Evolutionary conservation across 768 basidiomycete genomes (phyloP), one percentile per base, ranked within the genome.

Genomic region (Ramaria sp.): DNA sequence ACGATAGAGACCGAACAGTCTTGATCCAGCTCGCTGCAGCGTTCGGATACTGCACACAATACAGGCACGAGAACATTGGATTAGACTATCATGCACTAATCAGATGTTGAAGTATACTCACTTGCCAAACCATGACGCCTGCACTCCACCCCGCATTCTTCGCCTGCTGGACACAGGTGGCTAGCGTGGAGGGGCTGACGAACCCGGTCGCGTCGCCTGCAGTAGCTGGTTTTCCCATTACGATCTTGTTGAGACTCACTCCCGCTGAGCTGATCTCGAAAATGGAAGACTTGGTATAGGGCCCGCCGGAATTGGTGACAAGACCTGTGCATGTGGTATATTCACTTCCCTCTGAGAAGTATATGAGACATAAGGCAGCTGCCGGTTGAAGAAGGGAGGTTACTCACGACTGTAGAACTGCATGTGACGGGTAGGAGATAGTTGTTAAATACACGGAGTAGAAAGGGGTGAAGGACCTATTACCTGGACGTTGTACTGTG

Each of bases 201-300:
- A 67, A 72, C 24, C 50, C 57, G 30, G 37, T 53, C 20, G 54
- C 69, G 13, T 64, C 67, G 10, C 49, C 65, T 4, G 57, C 11
- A 46, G 59, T 61, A 19, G 68, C 63, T 1, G 70, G 70, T 59
- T 73, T 73, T 13, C 71, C 71, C 54, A 73, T 70, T 54, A 73
- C 67, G 51, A 72, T 67, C 64, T 73, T 73, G 59, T 68, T 50
- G 17, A 68, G 63, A 2, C 65, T 64, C 15, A 72, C 65, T 42
- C 66, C 66, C 20, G 65, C 61, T 10, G 62, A 61, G 54, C 65
- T 62, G 58, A 72, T 68, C 60, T 71, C 66, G 53, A 70, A 65
- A 22, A 73, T 67, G 7, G 66, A 65, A 1, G 71, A 70, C 11
- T 62, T 57, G 10, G 70, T 68, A 61, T 63, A 72, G 20, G 59